A percentile compares a stretch with the other conserved stretches of the same genome.
These are phyloP conservation scores for Colletotrichum sp. DNA, from an alignment of 2,329 filamentous ascomycete genomes.

Conservation along the genomic window DNA sequence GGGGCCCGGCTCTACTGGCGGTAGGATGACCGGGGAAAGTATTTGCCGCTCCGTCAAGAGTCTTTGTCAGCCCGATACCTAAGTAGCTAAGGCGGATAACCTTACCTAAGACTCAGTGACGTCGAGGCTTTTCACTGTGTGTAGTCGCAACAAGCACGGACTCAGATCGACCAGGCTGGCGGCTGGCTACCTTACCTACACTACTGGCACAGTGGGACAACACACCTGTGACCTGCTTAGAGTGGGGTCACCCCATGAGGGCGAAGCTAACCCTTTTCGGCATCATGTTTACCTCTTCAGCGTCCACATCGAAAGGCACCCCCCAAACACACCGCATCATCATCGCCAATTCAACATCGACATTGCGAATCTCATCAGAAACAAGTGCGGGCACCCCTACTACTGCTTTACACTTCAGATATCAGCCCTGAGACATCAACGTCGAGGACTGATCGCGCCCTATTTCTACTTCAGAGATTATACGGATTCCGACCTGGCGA, in stretches of 20 bases:
- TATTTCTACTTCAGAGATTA: not conserved
- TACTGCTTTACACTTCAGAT: not conserved
- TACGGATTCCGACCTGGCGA: not conserved
- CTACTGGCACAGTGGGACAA: not conserved
- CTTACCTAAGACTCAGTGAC: not conserved
- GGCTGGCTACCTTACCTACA: not conserved
- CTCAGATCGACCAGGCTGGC: not conserved
- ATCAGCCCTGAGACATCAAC: not conserved
- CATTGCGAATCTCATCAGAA: not conserved
- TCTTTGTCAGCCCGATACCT: too few species aligned
- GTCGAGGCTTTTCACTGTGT: not conserved
- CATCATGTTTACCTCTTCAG: conserved; percentile 32
- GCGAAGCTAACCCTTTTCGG: conserved; percentile 24
- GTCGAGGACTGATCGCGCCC: not conserved
- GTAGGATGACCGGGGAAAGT: not conserved
- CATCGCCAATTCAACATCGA: not conserved
- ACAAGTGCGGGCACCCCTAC: not conserved
- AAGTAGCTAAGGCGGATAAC: not conserved
- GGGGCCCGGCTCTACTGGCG: not conserved
- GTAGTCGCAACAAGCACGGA: not conserved
- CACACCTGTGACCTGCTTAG: not conserved
- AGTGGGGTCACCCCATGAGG: not conserved
- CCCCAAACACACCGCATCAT: conserved; percentile 6
- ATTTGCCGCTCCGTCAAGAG: not conserved
- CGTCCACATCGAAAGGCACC: not conserved